phyloP scores from a whole-genome alignment of 1,139 yeast genomes.

The Hyphopichia pseudoburtonii region DNA sequence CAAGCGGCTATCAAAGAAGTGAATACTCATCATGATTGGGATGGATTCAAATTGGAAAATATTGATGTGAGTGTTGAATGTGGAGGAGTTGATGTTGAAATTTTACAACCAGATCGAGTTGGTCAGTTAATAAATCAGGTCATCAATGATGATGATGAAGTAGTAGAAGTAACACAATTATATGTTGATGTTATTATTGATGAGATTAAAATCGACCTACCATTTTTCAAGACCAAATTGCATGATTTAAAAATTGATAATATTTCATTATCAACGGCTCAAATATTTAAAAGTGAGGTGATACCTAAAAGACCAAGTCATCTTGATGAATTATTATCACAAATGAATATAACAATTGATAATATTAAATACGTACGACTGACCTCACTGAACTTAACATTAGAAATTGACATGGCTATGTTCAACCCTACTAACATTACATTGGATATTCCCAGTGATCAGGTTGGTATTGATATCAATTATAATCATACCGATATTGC shows the following conservation, averaged over 20 bases:
- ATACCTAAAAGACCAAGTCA: background rate
- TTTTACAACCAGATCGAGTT: constrained; percentile 12
- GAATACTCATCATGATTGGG: background rate
- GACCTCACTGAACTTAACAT: constrained; percentile 14
- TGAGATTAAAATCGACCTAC: constrained; percentile 20
- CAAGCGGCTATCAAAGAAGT: constrained; percentile 8
- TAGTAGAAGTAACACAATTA: constrained; percentile 3
- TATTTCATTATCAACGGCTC: background rate
- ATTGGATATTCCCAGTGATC: constrained; percentile 20
- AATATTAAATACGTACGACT: constrained; percentile 26
- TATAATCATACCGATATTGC: constrained; percentile 20
- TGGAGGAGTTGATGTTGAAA: constrained; percentile 12
- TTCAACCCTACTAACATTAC: constrained; percentile 35
- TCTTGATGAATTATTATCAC: constrained; percentile 13
- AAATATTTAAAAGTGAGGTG: too few relatives aligned
- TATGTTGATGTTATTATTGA: constrained; percentile 15
- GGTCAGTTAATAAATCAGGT: constrained; percentile 16
- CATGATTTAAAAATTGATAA: constrained; percentile 13
- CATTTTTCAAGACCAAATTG: constrained; percentile 19
- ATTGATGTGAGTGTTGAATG: constrained; percentile 11
- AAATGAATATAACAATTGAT: constrained; percentile 22
- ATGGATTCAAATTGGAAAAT: constrained; percentile 5
- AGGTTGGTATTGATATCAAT: constrained; percentile 15
- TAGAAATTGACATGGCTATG: constrained; percentile 33
- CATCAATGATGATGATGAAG: constrained; percentile 8